Conservation (phyloP, 768 basidiomycete genomes). For the Fomitopsis pulvina region DNA sequence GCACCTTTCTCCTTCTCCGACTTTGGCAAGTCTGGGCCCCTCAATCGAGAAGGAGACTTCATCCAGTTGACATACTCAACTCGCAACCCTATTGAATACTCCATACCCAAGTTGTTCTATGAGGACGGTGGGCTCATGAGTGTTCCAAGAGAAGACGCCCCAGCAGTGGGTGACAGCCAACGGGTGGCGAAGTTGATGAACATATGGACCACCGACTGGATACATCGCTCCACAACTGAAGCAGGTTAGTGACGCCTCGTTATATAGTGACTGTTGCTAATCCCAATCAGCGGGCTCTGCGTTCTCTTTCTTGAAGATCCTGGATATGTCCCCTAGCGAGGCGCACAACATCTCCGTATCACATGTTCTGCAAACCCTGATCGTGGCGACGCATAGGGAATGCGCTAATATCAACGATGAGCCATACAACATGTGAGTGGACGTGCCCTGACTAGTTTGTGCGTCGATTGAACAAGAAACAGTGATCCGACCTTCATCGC, state of each 20-base stretch:
- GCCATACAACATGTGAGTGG: conserved; percentile 38
- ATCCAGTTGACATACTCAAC: conserved; percentile 81
- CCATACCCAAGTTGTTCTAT: conserved; percentile 71
- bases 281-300: conserved; percentile 34
- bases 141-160: conserved; percentile 52
- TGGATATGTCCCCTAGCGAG: conserved; percentile 58
- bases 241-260: conserved; percentile 23
- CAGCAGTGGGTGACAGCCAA: conserved; percentile 42
- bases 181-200: conserved; percentile 67
- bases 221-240: conserved; percentile 62
- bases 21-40: conserved; percentile 73
- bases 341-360: conserved; percentile 54
- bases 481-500: conserved; percentile 54
- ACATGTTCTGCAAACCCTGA: conserved; percentile 50
- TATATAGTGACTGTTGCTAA: conserved; percentile 8
- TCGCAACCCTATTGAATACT: conserved; percentile 76
- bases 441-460: neutral
- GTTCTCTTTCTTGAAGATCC: conserved; percentile 76
- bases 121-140: conserved; percentile 68
- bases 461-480: neutral
- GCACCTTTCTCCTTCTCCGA: conserved; percentile 87
- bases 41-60: conserved; percentile 86
- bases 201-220: conserved; percentile 87
- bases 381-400: conserved; percentile 44
- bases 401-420: conserved; percentile 31